Evolutionary conservation across 2,329 filamentous ascomycete genomes (phyloP).

Genomic region (Claviceps sorghi): DNA sequence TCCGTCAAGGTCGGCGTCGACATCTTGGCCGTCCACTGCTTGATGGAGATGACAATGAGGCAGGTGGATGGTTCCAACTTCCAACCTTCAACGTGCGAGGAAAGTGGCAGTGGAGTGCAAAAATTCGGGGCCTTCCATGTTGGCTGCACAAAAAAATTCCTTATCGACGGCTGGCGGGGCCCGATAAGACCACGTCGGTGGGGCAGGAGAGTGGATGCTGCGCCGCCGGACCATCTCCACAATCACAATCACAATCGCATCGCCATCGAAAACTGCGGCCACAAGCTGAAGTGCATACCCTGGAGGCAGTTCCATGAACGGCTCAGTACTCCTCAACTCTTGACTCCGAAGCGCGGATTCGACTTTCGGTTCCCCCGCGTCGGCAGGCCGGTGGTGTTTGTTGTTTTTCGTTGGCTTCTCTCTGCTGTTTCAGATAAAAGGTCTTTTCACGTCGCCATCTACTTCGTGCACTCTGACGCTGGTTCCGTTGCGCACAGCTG

Average conservation of each 20-base stretch:
- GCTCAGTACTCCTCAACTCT: not conserved
- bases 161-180: conserved; percentile 10
- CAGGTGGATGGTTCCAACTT: not conserved
- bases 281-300: not conserved
- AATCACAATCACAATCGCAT: too few relatives aligned
- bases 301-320: not conserved
- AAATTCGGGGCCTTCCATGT: not conserved
- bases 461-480: too few relatives aligned
- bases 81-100: too few relatives aligned
- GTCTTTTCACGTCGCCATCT: too few relatives aligned
- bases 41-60: not conserved
- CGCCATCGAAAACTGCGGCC: too few relatives aligned
- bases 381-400: too few relatives aligned
- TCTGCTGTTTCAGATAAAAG: too few relatives aligned
- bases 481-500: too few relatives aligned
- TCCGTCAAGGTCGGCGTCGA: conserved; percentile 52
- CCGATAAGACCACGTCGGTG: conserved; percentile 8
- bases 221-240: too few relatives aligned
- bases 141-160: conserved; percentile 9
- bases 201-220: not conserved
- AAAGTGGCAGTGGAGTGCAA: not conserved
- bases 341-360: not conserved
- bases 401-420: too few relatives aligned
- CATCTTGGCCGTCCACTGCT: conserved; percentile 12
- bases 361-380: not conserved